phyloP scores from a whole-genome alignment of 768 basidiomycete genomes.

The Lentinula sp. region DNA sequence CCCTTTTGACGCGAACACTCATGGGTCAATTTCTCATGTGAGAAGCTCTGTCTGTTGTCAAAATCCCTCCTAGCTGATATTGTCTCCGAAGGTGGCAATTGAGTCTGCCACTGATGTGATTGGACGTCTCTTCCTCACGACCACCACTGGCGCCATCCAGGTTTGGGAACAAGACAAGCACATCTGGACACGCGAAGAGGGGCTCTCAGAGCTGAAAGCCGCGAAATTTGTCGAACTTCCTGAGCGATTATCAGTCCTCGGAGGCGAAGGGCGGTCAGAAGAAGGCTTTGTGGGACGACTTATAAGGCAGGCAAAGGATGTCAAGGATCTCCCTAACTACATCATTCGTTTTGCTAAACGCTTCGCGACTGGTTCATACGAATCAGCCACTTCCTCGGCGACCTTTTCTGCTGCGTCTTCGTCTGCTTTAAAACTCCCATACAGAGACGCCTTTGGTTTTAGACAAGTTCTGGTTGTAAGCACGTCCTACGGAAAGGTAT shows the following conservation, averaged over 20 bases:
- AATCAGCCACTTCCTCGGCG: slow-evolving; percentile 35
- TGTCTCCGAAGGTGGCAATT: slow-evolving; percentile 38
- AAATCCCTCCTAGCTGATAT: neutral
- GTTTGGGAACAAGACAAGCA: slow-evolving; percentile 58
- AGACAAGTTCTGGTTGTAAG: slow-evolving; percentile 75
- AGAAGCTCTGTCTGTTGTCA: slow-evolving; percentile 1
- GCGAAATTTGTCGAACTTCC: slow-evolving; percentile 78
- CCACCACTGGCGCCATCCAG: slow-evolving; percentile 73
- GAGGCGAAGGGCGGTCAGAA: slow-evolving; percentile 27
- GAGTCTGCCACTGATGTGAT: slow-evolving; percentile 39
- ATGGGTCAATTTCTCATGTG: slow-evolving; percentile 71
- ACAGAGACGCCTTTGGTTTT: slow-evolving; percentile 82
- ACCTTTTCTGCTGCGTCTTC: slow-evolving; percentile 22
- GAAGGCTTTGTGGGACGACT: slow-evolving; percentile 50
- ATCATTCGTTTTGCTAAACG: slow-evolving; percentile 59
- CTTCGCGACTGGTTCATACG: slow-evolving; percentile 66
- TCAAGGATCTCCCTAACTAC: slow-evolving; percentile 69
- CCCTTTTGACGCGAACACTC: slow-evolving; percentile 54
- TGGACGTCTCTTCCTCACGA: slow-evolving; percentile 49
- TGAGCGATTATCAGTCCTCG: slow-evolving; percentile 34
- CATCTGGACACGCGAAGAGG: slow-evolving; percentile 80
- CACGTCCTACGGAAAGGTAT: slow-evolving; percentile 69
- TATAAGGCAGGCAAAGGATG: slow-evolving; percentile 51
- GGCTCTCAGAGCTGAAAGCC: slow-evolving; percentile 54
- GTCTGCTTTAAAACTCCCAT: slow-evolving; percentile 24